phyloP scores from a whole-genome alignment of 2,329 filamentous ascomycete species.

The Escovopsis sp. region DNA sequence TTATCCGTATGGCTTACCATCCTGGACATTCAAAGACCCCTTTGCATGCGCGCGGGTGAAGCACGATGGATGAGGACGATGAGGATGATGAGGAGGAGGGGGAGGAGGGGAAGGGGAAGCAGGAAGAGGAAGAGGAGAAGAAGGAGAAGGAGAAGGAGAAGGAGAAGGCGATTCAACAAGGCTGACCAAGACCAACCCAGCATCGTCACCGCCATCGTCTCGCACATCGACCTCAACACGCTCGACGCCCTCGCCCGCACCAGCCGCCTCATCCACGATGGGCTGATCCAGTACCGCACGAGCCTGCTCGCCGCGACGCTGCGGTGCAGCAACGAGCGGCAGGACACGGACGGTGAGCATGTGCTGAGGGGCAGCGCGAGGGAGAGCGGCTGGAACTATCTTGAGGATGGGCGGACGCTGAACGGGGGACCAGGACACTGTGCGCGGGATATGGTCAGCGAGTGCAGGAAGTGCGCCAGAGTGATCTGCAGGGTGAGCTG shows the following conservation, averaged over 20 bases:
- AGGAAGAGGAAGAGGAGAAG: no score
- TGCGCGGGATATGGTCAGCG: conserved; percentile 73
- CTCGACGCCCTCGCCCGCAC: conserved; percentile 71
- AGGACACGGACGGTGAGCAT: conserved; percentile 39
- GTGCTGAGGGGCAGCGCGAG: conserved; percentile 42
- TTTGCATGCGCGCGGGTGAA: no score
- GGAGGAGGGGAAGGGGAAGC: no score
- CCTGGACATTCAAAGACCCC: background rate
- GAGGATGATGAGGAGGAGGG: no score
- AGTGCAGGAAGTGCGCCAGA: conserved; percentile 63
- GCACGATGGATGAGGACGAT: no score
- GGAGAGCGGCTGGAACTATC: conserved; percentile 40
- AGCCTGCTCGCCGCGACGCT: conserved; percentile 62
- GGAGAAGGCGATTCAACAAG: background rate
- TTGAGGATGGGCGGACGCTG: conserved; percentile 38
- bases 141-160: background rate
- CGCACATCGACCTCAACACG: conserved; percentile 71
- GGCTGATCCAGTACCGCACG: conserved; percentile 63
- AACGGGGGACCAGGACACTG: conserved; percentile 62
- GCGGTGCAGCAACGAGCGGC: conserved; percentile 60
- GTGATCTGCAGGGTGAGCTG: conserved; percentile 66
- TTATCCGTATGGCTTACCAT: conserved; percentile 17
- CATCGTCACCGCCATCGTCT: conserved; percentile 60
- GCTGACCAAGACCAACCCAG: conserved; percentile 30
- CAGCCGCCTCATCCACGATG: conserved; percentile 64